Percentiles rank a stretch among this genome's conserved stretches.
Conservation (phyloP, 768 basidiomycete species). For the Collybia mongolica region DNA sequence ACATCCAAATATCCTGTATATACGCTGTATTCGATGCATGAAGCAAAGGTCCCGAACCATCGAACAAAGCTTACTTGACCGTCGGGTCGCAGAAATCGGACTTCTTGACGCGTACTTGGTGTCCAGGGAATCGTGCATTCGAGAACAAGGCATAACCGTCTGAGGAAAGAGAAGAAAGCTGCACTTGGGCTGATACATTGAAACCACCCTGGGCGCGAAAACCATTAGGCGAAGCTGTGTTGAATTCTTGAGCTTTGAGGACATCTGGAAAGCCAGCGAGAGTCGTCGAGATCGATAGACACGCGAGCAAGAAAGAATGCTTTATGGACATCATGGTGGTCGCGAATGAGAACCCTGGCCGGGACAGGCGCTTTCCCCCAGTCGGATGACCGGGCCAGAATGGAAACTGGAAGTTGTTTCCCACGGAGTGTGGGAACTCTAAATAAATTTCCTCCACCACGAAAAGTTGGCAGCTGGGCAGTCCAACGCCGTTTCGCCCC, state of each 20-base stretch:
- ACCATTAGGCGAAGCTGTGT: no score
- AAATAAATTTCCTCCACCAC: not conserved
- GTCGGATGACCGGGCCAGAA: no score
- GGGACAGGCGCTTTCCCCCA: no score
- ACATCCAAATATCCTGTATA: constrained; percentile 42
- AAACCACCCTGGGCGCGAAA: no score
- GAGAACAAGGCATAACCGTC: constrained; percentile 36
- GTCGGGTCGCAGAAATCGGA: constrained; percentile 62
- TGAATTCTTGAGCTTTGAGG: no score
- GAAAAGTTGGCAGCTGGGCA: not conserved
- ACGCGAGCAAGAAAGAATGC: no score
- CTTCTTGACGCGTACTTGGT: constrained; percentile 60
- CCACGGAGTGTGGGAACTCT: constrained; percentile 1
- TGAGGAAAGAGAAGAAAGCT: constrained; percentile 26
- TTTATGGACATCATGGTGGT: no score
- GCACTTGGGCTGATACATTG: constrained; percentile 3
- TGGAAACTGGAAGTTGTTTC: no score
- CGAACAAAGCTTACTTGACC: constrained; percentile 44
- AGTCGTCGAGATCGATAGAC: no score
- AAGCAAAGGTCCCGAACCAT: constrained; percentile 1
- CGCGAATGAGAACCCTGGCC: no score
- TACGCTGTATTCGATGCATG: constrained; percentile 20
- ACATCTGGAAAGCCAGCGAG: no score
- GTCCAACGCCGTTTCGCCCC: no score
- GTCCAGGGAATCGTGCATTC: constrained; percentile 51